Percentiles rank a stretch among this genome's conserved stretches.
These are phyloP conservation scores for Lichina pygmaea DNA, from an alignment of 495 filamentous ascomycete species.

Conservation along the genomic window DNA sequence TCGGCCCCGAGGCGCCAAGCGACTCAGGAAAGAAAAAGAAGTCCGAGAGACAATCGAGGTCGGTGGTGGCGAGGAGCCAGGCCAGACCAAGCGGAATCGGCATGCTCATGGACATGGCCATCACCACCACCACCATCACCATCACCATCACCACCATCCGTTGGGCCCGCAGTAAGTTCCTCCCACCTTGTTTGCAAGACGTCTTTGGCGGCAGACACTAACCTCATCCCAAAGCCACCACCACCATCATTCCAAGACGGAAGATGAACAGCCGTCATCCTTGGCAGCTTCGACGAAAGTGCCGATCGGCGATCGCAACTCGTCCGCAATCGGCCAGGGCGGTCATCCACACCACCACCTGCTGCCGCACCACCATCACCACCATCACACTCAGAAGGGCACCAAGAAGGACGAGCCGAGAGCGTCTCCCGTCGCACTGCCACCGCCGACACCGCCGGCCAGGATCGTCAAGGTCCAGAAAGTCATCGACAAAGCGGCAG, in stretches of 20 bases:
- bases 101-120: constrained; percentile 8
- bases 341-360: neutral
- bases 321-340: neutral
- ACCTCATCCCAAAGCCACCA: constrained; percentile 3
- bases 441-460: neutral
- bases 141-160: constrained; percentile 5
- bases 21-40: constrained; percentile 24
- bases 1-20: constrained; percentile 26
- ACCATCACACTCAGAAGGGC: too few species aligned
- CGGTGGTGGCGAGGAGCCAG: constrained; percentile 24
- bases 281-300: neutral
- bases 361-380: neutral
- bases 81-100: constrained; percentile 19
- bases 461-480: neutral
- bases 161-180: neutral
- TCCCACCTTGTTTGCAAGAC: neutral
- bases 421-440: neutral
- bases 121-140: constrained; percentile 19
- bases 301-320: neutral
- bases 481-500: neutral
- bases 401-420: too few species aligned
- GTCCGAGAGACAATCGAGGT: constrained; percentile 33
- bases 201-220: too few species aligned
- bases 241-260: constrained; percentile 7
- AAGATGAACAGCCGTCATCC: neutral